A percentile compares a stretch with the other conserved stretches of the same genome.
Evolutionary conservation across 345 rosid species (phyloP).

Genomic region (Aquilaria sinensis): DNA sequence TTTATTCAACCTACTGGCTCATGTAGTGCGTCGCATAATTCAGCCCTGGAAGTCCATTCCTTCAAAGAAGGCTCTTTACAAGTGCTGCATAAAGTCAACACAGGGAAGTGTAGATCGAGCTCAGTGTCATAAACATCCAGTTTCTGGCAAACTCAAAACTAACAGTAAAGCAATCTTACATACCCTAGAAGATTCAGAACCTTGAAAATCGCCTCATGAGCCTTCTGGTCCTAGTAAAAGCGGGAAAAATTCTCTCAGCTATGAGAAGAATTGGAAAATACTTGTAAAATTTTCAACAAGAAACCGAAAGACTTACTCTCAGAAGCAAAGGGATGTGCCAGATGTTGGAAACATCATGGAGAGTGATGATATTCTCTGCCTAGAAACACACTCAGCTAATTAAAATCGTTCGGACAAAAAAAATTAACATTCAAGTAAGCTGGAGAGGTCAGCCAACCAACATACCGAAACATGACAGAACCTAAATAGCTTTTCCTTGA

Average conservation of each 20-base stretch:
- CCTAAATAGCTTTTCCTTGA: slow-evolving; percentile 78
- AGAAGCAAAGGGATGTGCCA: slow-evolving; percentile 95
- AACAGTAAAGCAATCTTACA: slow-evolving; percentile 16
- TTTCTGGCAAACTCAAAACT: neutral
- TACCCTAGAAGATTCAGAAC: slow-evolving; percentile 72
- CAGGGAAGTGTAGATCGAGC: neutral
- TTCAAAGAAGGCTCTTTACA: slow-evolving; percentile 57
- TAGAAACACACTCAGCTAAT: slow-evolving; percentile 25
- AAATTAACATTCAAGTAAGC: slow-evolving; percentile 4
- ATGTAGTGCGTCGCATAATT: slow-evolving; percentile 52
- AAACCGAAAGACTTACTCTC: slow-evolving; percentile 44
- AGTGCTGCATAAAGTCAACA: slow-evolving; percentile 34
- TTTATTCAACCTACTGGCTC: slow-evolving; percentile 49
- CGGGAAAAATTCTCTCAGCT: neutral
- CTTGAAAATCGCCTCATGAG: slow-evolving; percentile 80
- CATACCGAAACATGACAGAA: slow-evolving; percentile 92
- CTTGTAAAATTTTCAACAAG: neutral
- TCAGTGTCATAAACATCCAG: neutral
- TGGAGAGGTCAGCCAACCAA: neutral
- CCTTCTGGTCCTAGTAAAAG: slow-evolving; percentile 80
- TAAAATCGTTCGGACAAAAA: neutral
- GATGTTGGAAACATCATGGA: slow-evolving; percentile 88
- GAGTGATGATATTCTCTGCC: slow-evolving; percentile 73
- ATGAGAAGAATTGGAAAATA: slow-evolving; percentile 3
- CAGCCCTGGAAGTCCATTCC: slow-evolving; percentile 73